Evolutionary conservation across 805 yeast species (phyloP).

Genomic region (Pichia manshurica): DNA sequence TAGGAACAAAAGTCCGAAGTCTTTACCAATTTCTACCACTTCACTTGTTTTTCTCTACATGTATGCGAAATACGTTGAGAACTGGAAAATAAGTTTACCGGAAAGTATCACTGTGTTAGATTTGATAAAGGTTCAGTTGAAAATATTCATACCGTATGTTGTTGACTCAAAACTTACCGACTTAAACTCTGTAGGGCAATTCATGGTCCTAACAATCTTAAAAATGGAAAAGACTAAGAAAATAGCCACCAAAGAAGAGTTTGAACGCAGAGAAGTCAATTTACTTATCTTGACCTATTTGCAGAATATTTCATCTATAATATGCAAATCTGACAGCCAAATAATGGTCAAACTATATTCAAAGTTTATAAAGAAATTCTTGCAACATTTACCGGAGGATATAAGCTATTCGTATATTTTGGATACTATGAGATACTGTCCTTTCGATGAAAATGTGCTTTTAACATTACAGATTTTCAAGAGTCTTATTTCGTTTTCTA

Average conservation of each 20-base stretch:
- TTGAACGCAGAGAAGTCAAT: neutral
- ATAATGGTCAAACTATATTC: slow-evolving; percentile 34
- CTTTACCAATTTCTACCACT: slow-evolving; percentile 13
- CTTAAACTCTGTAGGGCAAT: slow-evolving; percentile 15
- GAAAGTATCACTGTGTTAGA: slow-evolving; percentile 14
- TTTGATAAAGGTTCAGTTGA: slow-evolving; percentile 38
- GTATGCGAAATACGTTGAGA: slow-evolving; percentile 21
- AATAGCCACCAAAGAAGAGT: neutral
- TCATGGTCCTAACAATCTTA: slow-evolving; percentile 15
- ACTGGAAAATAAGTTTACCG: slow-evolving; percentile 4
- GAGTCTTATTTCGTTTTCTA: slow-evolving; percentile 46
- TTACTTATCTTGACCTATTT: slow-evolving; percentile 20
- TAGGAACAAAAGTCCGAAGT: slow-evolving; percentile 11
- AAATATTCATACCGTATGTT: slow-evolving; percentile 36
- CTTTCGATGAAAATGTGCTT: slow-evolving; percentile 49
- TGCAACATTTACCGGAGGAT: slow-evolving; percentile 53
- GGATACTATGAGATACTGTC: slow-evolving; percentile 58
- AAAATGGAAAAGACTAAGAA: neutral
- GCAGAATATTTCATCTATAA: slow-evolving; percentile 22
- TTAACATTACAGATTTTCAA: slow-evolving; percentile 63
- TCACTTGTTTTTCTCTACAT: slow-evolving; percentile 17
- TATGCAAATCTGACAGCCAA: slow-evolving; percentile 10
- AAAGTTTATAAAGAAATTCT: slow-evolving; percentile 57
- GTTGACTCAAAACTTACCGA: slow-evolving; percentile 21
- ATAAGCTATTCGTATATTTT: slow-evolving; percentile 53